Conservation (phyloP, 1,284 basidiomycete species). For the Takashimella koratensis region DNA sequence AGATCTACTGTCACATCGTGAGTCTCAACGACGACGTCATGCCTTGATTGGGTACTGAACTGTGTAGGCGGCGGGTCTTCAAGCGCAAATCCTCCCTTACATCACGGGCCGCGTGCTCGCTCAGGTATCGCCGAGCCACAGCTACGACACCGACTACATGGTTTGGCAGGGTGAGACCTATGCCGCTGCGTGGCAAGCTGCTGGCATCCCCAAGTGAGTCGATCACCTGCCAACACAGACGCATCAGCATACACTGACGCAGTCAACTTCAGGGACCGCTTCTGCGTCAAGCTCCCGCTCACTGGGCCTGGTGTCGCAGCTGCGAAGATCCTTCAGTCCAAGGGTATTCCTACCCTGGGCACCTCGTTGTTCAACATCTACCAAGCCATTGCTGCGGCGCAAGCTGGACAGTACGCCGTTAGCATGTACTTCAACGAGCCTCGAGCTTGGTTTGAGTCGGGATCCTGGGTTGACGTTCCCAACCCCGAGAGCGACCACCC, state of each 20-base stretch:
- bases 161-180: too few relatives aligned
- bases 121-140: constrained; percentile 20
- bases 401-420: constrained; percentile 39
- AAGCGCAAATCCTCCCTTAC: constrained; percentile 15
- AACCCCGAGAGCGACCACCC: constrained; percentile 29
- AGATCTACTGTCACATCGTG: too few relatives aligned
- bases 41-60: too few relatives aligned
- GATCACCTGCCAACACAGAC: too few relatives aligned
- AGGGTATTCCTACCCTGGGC: constrained; percentile 41
- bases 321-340: constrained; percentile 23
- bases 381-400: constrained; percentile 42
- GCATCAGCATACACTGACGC: too few relatives aligned
- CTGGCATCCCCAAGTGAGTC: too few relatives aligned
- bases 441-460: constrained; percentile 19
- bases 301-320: constrained; percentile 43
- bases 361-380: constrained; percentile 39
- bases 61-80: too few relatives aligned
- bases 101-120: constrained; percentile 27
- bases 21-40: too few relatives aligned
- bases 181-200: too few relatives aligned
- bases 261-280: constrained; percentile 30
- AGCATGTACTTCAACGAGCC: constrained; percentile 41
- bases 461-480: constrained; percentile 23
- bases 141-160: too few relatives aligned
- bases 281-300: constrained; percentile 44